Conservation (phyloP, 257 asterid species). For the Fraxinus pennsylvanica region DNA sequence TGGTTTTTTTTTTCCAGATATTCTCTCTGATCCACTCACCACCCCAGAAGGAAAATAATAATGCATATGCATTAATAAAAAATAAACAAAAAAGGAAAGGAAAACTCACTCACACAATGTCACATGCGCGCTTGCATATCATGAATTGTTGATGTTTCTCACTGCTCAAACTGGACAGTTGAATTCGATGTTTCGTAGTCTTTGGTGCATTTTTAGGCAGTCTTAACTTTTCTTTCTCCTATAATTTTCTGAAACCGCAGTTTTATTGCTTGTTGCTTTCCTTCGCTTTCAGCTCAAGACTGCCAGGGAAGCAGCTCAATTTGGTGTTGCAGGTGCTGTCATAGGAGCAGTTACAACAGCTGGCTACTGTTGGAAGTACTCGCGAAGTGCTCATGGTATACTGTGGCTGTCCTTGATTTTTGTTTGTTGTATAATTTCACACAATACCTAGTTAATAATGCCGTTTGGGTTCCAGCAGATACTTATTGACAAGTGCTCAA, state of each 20-base stretch:
- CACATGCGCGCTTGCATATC: background rate
- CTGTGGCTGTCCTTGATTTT: background rate
- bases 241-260: background rate
- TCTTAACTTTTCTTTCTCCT: background rate
- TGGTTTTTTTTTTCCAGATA: background rate
- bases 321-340: constrained; percentile 70
- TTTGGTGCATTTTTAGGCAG: background rate
- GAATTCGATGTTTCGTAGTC: background rate
- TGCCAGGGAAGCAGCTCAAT: constrained; percentile 66
- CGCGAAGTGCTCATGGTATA: constrained; percentile 87
- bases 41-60: background rate
- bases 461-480: constrained; percentile 6
- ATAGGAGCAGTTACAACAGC: constrained; percentile 78
- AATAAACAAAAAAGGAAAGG: too few species aligned
- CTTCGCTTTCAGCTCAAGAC: constrained; percentile 67
- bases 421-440: background rate
- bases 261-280: constrained; percentile 5
- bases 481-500: background rate
- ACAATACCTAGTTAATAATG: background rate
- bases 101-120: background rate
- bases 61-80: background rate
- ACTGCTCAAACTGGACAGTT: background rate
- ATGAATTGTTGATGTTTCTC: background rate
- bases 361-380: constrained; percentile 76
- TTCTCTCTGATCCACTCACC: background rate